Percentiles rank a stretch among this genome's conserved stretches.
Evolutionary conservation across 805 yeast species (phyloP).

Genomic region (Metschnikowia vanudenii): DNA sequence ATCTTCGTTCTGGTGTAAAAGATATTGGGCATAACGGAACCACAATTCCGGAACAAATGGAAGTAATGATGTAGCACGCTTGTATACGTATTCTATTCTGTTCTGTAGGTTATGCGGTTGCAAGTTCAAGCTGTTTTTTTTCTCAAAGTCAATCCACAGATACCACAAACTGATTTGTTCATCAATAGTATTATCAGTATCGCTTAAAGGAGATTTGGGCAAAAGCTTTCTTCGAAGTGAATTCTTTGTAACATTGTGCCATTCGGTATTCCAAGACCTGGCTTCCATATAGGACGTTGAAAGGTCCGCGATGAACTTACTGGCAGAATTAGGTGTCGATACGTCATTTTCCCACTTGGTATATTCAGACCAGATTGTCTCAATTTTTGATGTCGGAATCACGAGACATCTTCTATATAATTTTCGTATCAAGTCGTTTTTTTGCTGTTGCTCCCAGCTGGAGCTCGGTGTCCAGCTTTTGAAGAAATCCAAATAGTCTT

Average conservation of each 20-base stretch:
- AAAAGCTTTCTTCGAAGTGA: constrained; percentile 44
- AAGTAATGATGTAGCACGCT: constrained; percentile 60
- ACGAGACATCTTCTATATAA: constrained; percentile 65
- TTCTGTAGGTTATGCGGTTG: constrained; percentile 44
- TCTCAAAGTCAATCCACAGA: constrained; percentile 80
- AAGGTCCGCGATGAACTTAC: constrained; percentile 78
- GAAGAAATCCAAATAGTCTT: constrained; percentile 76
- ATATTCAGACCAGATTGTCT: constrained; percentile 77
- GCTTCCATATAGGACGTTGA: constrained; percentile 87
- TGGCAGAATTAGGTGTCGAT: constrained; percentile 66
- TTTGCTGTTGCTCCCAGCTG: constrained; percentile 83
- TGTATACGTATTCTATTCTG: constrained; percentile 70
- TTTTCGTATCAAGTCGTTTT: constrained; percentile 71
- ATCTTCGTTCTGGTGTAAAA: constrained; percentile 32
- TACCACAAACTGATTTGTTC: constrained; percentile 60
- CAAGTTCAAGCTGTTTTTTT: constrained; percentile 62
- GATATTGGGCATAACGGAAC: constrained; percentile 57
- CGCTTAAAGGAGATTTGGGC: constrained; percentile 25
- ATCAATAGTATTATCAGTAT: constrained; percentile 21
- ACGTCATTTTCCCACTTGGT: constrained; percentile 79
- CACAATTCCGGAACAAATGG: constrained; percentile 73
- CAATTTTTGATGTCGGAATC: constrained; percentile 77
- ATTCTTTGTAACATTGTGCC: constrained; percentile 54
- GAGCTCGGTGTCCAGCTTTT: constrained; percentile 75
- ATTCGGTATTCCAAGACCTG: constrained; percentile 70